Evolutionary conservation across 139 green algal genomes (phyloP).

Genomic region (Chloropicon primus): DNA sequence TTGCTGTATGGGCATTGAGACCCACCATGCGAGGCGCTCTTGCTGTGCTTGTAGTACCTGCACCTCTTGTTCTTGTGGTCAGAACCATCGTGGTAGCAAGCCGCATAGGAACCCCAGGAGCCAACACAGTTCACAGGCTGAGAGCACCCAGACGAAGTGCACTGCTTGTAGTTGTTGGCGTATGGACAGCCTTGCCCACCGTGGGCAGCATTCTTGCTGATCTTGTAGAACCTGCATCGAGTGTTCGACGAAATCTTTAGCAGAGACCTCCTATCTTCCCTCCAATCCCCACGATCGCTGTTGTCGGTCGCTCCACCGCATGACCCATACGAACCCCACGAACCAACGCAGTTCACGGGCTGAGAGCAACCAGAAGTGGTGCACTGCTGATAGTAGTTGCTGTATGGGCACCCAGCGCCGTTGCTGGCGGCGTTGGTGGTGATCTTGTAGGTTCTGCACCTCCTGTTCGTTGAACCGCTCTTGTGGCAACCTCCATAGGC

Average conservation of each 20-base stretch:
- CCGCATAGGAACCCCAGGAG: neutral
- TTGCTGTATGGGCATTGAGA: too few species aligned
- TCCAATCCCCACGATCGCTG: neutral
- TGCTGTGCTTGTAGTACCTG: too few species aligned
- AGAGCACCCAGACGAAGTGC: neutral
- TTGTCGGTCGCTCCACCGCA: neutral
- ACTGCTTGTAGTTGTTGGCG: neutral
- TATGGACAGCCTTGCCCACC: neutral
- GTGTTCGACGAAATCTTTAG: neutral
- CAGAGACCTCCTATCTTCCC: neutral
- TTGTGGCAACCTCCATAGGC: neutral
- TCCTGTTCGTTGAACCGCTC: neutral
- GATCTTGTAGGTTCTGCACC: neutral
- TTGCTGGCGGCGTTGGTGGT: neutral
- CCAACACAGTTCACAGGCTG: neutral
- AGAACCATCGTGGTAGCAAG: too few species aligned
- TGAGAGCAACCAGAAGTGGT: neutral
- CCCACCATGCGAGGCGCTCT: too few species aligned
- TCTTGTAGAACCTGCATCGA: neutral
- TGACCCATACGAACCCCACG: neutral
- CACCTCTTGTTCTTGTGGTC: too few species aligned
- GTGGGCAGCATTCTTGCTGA: neutral
- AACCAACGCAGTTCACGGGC: neutral
- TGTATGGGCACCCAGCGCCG: neutral
- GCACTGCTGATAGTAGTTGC: neutral